These are phyloP conservation scores for Solanum hybrid DNA, from an alignment of 305 asterid species.

Conservation along the genomic window DNA sequence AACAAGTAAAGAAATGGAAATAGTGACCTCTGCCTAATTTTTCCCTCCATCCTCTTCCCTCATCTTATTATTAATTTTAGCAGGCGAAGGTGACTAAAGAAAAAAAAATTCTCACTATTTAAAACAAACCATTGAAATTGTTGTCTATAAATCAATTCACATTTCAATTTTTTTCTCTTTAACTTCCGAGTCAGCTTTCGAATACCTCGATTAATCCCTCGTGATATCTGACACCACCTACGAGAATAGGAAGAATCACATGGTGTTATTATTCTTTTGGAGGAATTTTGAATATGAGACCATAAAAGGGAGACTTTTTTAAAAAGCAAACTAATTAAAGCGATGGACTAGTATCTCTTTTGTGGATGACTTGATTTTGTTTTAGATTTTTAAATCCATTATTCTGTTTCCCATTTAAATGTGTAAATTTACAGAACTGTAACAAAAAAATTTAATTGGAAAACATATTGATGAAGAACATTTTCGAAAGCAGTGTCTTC, in stretches of 20 bases:
- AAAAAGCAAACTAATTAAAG: neutral
- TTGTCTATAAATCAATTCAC: neutral
- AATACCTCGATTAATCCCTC: too few species aligned
- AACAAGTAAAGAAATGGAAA: neutral
- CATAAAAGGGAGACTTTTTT: neutral
- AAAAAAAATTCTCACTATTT: neutral
- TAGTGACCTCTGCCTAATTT: neutral
- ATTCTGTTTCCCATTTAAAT: neutral
- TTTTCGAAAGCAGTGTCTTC: neutral
- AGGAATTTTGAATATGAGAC: neutral
- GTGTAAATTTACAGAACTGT: neutral
- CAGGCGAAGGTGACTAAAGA: neutral
- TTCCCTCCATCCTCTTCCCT: neutral
- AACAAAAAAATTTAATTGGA: neutral
- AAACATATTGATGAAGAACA: neutral
- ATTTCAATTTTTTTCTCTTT: too few species aligned
- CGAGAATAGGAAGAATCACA: neutral
- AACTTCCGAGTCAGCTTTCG: too few species aligned
- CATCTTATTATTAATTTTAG: neutral
- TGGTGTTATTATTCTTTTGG: neutral
- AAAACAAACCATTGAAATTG: neutral
- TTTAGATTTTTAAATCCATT: neutral
- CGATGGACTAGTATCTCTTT: neutral
- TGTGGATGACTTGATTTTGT: neutral
- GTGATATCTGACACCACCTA: neutral